Percentiles rank a stretch among this genome's conserved stretches.
Conservation (phyloP, 2,329 filamentous ascomycete genomes). For the Neobulgaria alba region DNA sequence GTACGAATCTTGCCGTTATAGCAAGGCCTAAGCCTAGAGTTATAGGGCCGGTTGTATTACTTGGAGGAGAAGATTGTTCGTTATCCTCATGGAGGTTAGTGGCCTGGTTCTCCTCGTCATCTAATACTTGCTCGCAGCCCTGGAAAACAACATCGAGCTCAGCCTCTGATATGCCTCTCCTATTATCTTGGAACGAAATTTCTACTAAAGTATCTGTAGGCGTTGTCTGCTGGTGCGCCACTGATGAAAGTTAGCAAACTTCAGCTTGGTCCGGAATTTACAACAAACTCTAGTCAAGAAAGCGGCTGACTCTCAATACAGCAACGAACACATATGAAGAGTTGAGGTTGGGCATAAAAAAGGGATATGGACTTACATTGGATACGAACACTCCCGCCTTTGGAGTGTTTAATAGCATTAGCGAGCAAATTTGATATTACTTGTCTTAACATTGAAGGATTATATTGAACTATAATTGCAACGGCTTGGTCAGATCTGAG, state of each 20-base stretch:
- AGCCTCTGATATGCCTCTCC: conserved; percentile 18
- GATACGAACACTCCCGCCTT: conserved; percentile 21
- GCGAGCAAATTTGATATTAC: conserved; percentile 17
- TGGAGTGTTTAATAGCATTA: conserved; percentile 21
- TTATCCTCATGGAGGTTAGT: no score
- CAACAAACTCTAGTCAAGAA: no score
- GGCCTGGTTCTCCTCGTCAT: no score
- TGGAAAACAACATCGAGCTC: conserved; percentile 22
- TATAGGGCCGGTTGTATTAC: conserved; percentile 1
- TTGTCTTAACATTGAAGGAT: conserved; percentile 50
- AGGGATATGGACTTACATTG: no score
- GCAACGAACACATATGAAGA: no score
- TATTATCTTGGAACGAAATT: conserved; percentile 19
- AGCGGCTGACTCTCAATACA: no score
- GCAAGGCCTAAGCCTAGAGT: conserved; percentile 14
- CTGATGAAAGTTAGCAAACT: no score
- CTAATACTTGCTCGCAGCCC: conserved; percentile 19
- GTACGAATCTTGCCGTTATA: conserved; percentile 19
- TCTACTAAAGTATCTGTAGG: conserved; percentile 13
- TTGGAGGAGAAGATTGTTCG: conserved; percentile 3
- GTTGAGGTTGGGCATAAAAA: no score
- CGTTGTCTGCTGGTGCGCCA: no score
- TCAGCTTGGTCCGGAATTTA: no score
- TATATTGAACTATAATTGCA: conserved; percentile 64
- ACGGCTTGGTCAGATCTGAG: conserved; percentile 60